A percentile compares a stretch with the other conserved stretches of the same genome.
Conservation (phyloP, 2,329 filamentous ascomycete species). For the Coniochaeta sp. region DNA sequence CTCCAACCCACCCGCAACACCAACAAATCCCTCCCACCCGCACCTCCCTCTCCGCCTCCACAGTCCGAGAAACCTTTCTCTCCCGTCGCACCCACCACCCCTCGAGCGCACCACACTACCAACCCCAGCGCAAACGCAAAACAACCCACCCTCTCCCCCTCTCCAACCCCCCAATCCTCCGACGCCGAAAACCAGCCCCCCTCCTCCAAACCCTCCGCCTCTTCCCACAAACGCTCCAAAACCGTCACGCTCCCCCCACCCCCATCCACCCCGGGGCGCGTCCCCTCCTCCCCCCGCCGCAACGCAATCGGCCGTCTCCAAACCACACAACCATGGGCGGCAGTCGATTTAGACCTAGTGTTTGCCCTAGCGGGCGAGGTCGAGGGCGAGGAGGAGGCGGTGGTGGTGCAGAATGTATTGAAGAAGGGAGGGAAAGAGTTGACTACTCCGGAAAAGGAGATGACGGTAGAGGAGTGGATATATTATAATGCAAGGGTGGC, state of each 20-base stretch:
- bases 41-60: constrained; percentile 15
- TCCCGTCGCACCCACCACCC: constrained; percentile 3
- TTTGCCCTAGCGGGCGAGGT: constrained; percentile 35
- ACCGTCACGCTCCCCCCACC: constrained; percentile 35
- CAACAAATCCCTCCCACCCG: constrained; percentile 21
- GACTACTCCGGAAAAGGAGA: constrained; percentile 70
- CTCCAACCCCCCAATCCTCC: constrained; percentile 66
- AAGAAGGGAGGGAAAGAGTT: constrained; percentile 50
- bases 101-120: constrained; percentile 18
- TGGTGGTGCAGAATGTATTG: constrained; percentile 39
- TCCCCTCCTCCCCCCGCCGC: constrained; percentile 60
- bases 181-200: constrained; percentile 76
- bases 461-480: constrained; percentile 95
- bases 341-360: constrained; percentile 68
- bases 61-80: neutral
- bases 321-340: constrained; percentile 59
- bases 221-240: constrained; percentile 34
- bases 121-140: constrained; percentile 38
- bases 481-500: constrained; percentile 71
- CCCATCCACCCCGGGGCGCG: constrained; percentile 37
- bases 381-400: constrained; percentile 32
- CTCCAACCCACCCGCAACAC: neutral
- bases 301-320: constrained; percentile 50
- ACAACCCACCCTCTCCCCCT: constrained; percentile 52
- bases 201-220: constrained; percentile 40